Evolutionary conservation across 139 green algal genomes (phyloP), one percentile per base, ranked within the genome.

Genomic region (Pleodorina starrii): DNA sequence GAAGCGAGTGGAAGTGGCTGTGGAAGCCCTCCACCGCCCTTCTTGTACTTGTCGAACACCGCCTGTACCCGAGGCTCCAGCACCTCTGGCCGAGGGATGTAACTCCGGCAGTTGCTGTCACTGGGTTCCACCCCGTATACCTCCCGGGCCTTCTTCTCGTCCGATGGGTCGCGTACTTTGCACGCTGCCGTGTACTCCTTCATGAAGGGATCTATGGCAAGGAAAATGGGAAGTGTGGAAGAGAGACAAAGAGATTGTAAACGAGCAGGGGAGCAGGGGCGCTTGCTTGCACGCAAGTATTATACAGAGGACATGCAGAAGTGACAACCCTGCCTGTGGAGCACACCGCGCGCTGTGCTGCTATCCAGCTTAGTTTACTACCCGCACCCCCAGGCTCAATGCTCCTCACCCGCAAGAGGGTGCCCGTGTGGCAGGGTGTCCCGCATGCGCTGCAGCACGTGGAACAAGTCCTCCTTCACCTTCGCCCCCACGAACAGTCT

Each of bases 21-120:
- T 79, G 72, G 42, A 79, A 79, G 72, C 72, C 72, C 72, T 79
- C 72, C 19, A 79, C 36, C 3, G 72, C 4, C 40, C 72, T 79
- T 27, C 40, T 79, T 40, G n/a, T n/a, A n/a, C n/a, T n/a, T n/a
- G n/a, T n/a, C n/a, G n/a, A n/a, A n/a, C n/a, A n/a, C 17, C 57
- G 57, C 57, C n/a, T 32, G 5, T 17, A 68, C 19, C 57, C 57
- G 57, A 9, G 12, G 57, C 12, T n/a, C 14, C 17, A 68, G 57
- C 5, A 68, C 29, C 12, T 68, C 57, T 27, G 57, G 57, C 17
- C 57, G 57, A 27, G 57, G 57, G 57, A 68, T 68, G 23, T 9
- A n/a, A 5, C 19, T 32, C 57, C 57, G 57, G 57, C 57, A 68
- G 57, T 68, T 68, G 57, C 14, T 68, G 57, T 68, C 57, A 17